Evolutionary conservation across 148 eudicot species (phyloP).

Genomic region (Vaccinium macrocarpon): DNA sequence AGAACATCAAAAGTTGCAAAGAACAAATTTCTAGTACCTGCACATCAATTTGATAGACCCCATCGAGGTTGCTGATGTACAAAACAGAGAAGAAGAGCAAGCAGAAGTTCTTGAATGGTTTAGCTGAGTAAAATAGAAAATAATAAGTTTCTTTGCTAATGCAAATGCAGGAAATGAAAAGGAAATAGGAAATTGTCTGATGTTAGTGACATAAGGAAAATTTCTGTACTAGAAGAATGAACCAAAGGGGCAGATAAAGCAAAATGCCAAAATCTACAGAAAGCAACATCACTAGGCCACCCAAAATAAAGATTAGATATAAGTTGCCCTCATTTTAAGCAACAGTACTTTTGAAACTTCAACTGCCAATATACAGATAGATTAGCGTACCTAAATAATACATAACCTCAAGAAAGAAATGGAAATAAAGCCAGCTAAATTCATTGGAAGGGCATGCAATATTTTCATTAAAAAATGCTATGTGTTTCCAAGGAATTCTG

Average conservation of each 20-base stretch:
- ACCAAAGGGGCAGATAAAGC: not conserved
- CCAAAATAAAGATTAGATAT: not conserved
- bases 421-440: not conserved
- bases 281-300: not conserved
- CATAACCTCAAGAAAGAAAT: not conserved
- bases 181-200: not conserved
- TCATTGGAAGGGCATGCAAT: not conserved
- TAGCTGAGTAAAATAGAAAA: conserved; percentile 29
- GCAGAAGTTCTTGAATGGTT: conserved; percentile 21
- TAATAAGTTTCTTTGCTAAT: conserved; percentile 11
- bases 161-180: not conserved
- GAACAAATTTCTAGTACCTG: conserved; percentile 32
- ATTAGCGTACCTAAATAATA: not conserved
- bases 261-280: not conserved
- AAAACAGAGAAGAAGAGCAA: conserved; percentile 24
- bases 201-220: not conserved
- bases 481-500: not conserved
- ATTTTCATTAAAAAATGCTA: too few relatives aligned
- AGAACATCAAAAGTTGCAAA: not conserved
- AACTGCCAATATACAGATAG: not conserved
- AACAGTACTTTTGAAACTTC: not conserved
- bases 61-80: conserved; percentile 21
- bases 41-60: conserved; percentile 38
- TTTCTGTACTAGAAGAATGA: not conserved
- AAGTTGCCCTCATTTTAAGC: not conserved